Evolutionary conservation across 176 grass and related monocot genomes (phyloP), one percentile per base, ranked within the genome.

Genomic region (Aegilops longissima): DNA sequence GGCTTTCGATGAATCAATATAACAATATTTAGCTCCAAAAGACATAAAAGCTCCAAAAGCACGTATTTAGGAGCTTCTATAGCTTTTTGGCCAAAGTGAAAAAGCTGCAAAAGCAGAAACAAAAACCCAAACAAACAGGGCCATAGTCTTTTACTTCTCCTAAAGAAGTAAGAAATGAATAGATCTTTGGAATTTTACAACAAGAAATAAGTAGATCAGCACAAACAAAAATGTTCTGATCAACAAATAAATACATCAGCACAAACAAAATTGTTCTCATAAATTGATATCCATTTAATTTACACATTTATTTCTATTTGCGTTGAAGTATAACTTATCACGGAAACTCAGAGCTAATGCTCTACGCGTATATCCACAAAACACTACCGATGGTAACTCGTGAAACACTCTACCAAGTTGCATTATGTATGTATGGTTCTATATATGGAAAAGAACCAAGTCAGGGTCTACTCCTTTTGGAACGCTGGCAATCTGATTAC

Each of bases 401-500:
- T 11, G 47, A 67, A 36, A 83, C 45, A 17, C 25, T 83, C 0
- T 69, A 56, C 33, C 33, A 13, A 34, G 4, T 42, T 70, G 70
- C 42, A 88, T 70, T 70, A 47, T 63, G 67, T 29, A 35, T 36
- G 6, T 7, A 71, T 24, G 21, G 8, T 12, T 18, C 67, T 94
- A 94, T 59, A 90, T 73, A 81, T 78, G 70, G 76, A 97, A 97
- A 67, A 92, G 77, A 27, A 92, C 44, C 61, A 91, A 9, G n/a
- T 83, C 83, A 66, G 86, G 88, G 49, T 94, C 84, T 18, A 94
- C n/a, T 23, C 73, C 92, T 70, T 76, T 64, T 16, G 95, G 95
- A n/a, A 91, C 17, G 40, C n/a, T 34, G 49, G 70, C 73, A 75
- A 9, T 73, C 29, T 76, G 66, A 38, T 82, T 49, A n/a, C 17